Base-by-base conservation (phyloP, 495 filamentous ascomycete genomes). In the Aspergillus nanangensis region DNA sequence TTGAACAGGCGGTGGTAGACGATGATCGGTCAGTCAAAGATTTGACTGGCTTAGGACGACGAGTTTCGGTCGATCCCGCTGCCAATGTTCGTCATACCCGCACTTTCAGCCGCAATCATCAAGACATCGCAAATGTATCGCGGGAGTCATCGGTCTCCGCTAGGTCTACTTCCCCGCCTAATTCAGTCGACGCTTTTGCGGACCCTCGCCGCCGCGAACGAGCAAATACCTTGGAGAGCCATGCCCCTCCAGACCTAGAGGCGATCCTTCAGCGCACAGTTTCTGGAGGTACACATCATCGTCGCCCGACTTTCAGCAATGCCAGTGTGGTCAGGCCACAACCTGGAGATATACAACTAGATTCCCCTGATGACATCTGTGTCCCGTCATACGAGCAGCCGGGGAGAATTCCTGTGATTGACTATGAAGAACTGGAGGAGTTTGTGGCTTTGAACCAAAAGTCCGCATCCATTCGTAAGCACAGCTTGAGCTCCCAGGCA, bases 131-230 rank as follows among this genome's bases (percentile, higher is more conserved):
- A 33, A 65, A 66, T 27, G 50, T 61, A 23, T 76, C 74, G 14
- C 52, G 78, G 41, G 63, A 67, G 5, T 83, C 79, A 5, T 85
- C 83, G 3, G 63, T 73, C 3, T 80, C 79, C 5, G 81, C 79
- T 27, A 77, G 87, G 20, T 88, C 87, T 2, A 74, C 78, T 0
- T 98, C 94, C 14, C 91, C 90, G 9, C 91, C 93, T 2, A 97
- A 96, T 62, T 98, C 93, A 3, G 93, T 98, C 19, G 92, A 96
- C 63, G 93, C 93, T 13, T 98, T 98, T 63, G 94, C 92, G 3
- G 89, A 93, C 51, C 73, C 65, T 2, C 76, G 80, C 48, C 76
- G 81, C 37, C 79, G 81, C 8, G 88, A 89, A 15, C 76, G 80
- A 36, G 79, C 81, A 25, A 80, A 79, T 25, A 86, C 82, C 2